These are phyloP conservation scores for Piper betle DNA, from an alignment of 164 flowering plant genomes.

Conservation along the genomic window DNA sequence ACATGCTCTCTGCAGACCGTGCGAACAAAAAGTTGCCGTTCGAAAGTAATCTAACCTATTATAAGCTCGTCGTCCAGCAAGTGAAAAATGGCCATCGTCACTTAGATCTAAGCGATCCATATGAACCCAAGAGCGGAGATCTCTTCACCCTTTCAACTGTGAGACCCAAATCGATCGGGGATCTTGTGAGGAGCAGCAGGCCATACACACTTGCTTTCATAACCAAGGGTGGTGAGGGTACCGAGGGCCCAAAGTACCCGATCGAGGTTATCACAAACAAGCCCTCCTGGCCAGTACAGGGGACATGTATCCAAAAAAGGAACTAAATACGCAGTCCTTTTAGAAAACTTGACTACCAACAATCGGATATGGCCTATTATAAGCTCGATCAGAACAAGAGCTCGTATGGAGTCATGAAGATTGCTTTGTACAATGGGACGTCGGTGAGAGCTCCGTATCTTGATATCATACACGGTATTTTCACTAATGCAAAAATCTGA, in stretches of 20 bases:
- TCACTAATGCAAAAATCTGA: slow-evolving; percentile 18
- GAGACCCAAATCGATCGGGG: slow-evolving; percentile 34
- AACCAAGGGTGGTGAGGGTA: slow-evolving; percentile 9
- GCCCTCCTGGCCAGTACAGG: slow-evolving; percentile 6
- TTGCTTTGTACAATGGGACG: neutral
- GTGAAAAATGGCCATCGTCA: too few species aligned
- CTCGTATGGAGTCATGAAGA: neutral
- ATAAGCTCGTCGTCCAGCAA: too few species aligned
- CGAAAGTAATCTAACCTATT: too few species aligned
- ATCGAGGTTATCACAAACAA: slow-evolving; percentile 21
- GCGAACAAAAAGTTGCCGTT: too few species aligned
- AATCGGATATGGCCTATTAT: slow-evolving; percentile 53
- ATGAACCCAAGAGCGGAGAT: slow-evolving; percentile 48
- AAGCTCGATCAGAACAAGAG: too few species aligned
- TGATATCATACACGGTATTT: neutral
- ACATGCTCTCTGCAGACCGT: too few species aligned
- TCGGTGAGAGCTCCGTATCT: neutral
- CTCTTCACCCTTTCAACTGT: slow-evolving; percentile 32
- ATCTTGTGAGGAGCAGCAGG: slow-evolving; percentile 23
- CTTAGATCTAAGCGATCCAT: slow-evolving; percentile 19
- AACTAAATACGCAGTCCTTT: slow-evolving; percentile 26
- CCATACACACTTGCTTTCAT: slow-evolving; percentile 32
- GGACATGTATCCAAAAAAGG: slow-evolving; percentile 6
- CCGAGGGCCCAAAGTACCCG: neutral
- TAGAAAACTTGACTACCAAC: slow-evolving; percentile 36